Evolutionary conservation across 1,139 yeast species (phyloP), one percentile per base, ranked within the genome.

Genomic region (Pichia sp.): DNA sequence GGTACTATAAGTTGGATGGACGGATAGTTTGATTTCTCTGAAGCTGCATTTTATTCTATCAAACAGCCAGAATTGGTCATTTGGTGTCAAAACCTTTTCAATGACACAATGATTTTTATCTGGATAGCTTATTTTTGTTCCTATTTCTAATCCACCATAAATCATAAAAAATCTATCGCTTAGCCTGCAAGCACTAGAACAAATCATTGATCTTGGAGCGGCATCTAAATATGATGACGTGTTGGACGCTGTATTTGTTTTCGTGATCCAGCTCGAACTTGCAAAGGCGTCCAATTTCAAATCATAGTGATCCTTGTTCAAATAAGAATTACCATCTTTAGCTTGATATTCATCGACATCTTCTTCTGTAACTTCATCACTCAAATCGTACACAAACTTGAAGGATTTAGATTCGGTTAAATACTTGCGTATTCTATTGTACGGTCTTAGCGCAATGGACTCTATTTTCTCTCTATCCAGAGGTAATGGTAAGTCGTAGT

Each of bases 101-200:
- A 78, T 60, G 4, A 64, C 65, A 2, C 73, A 74, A 4, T 59
- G 59, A 8, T 61, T 58, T 2, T 62, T 60, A 51, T 67, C 69
- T 4, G 72, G 67, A 30, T 67, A 58, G 3, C 58, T 55, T 8
- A 67, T 58, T 15, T 51, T 61, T 0, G 75, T 72, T 26, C 63
- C 61, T 5, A 77, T 57, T 56, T 77, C 76, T 54, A 77, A 71
- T 0, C 82, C 82, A 15, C 82, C 82, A 59, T 75, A 76, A 50
- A 70, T 69, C 52, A 76, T 64, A 23, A 75, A 70, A 57, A 75
- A 74, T 42, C 77, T 62, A 38, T 71, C 68, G 5, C 77, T 71
- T 5, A 78, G 60, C 48, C 64, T 66, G 8, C 71, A 66, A 2
- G 72, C 71, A 6, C 70, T 62, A 57, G 74, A 64, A 57, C 78